A percentile compares a stretch with the other conserved stretches of the same genome.
Evolutionary conservation across 1,284 basidiomycete species (phyloP).

Genomic region (Coniferiporia sulphurascens): DNA sequence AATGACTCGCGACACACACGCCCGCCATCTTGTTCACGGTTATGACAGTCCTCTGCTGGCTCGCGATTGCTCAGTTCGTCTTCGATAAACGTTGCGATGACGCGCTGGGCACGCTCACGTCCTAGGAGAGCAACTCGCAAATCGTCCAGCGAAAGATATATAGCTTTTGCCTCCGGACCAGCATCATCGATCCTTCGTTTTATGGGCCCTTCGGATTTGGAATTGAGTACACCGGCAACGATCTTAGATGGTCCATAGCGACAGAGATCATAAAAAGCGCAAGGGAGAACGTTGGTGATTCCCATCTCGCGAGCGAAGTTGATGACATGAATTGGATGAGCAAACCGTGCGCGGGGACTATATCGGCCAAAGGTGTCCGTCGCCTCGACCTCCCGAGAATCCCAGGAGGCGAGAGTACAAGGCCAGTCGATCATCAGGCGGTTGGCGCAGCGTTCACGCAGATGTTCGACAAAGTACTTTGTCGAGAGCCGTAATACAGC

Average conservation of each 20-base stretch:
- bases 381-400: conserved; percentile 52
- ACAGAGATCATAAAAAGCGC: conserved; percentile 68
- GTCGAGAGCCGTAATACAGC: conserved; percentile 60
- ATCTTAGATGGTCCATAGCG: conserved; percentile 68
- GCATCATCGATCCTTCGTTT: conserved; percentile 5
- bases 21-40: conserved; percentile 26
- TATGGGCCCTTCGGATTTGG: conserved; percentile 20
- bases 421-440: conserved; percentile 62
- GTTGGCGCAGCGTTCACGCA: conserved; percentile 50
- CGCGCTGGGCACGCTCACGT: conserved; percentile 57
- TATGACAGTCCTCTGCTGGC: conserved; percentile 45
- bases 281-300: conserved; percentile 49
- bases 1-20: conserved; percentile 58
- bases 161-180: not conserved
- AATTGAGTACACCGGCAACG: conserved; percentile 39
- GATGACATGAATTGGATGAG: conserved; percentile 59
- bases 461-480: conserved; percentile 62
- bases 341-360: conserved; percentile 40
- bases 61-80: conserved; percentile 45
- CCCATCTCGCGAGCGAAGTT: conserved; percentile 61
- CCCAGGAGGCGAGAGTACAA: conserved; percentile 56
- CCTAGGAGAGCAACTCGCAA: conserved; percentile 51
- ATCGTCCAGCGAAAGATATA: conserved; percentile 40
- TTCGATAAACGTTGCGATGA: conserved; percentile 57
- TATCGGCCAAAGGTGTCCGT: conserved; percentile 40